Conservation (phyloP, 2,329 filamentous ascomycete genomes). For the Uncinocarpus reesii region DNA sequence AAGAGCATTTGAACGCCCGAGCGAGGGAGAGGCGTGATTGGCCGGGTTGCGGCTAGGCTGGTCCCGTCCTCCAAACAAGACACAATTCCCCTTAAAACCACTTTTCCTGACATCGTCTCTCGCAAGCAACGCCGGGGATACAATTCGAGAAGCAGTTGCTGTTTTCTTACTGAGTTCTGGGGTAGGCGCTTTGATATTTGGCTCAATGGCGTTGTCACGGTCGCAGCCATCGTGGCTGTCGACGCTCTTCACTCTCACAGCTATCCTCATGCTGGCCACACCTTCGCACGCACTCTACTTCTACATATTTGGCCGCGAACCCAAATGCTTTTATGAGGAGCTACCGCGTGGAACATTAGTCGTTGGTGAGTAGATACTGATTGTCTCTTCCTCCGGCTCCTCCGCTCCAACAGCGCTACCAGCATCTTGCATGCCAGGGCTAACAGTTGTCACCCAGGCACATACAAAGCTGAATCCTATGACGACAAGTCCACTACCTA, state of each 20-base stretch:
- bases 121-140: constrained; percentile 1
- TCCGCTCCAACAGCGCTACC: not conserved
- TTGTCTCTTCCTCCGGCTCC: not conserved
- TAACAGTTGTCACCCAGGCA: constrained; percentile 42
- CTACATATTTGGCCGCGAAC: constrained; percentile 74
- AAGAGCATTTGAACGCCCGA: not conserved
- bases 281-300: constrained; percentile 83
- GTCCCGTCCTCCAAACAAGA: constrained; percentile 5
- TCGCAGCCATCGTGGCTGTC: constrained; percentile 32
- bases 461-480: constrained; percentile 79
- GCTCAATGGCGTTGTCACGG: constrained; percentile 29
- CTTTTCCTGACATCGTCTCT: not conserved
- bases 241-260: constrained; percentile 49
- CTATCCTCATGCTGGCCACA: constrained; percentile 50
- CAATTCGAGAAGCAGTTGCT: not conserved
- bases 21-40: constrained; percentile 3
- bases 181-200: not conserved
- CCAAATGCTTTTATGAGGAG: constrained; percentile 98
- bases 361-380: constrained; percentile 48
- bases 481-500: constrained; percentile 60
- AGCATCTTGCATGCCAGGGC: not conserved
- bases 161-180: not conserved
- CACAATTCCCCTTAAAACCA: constrained; percentile 8
- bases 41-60: constrained; percentile 3
- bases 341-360: constrained; percentile 95